Percentiles rank a stretch among this genome's conserved stretches.
These are phyloP conservation scores for Thielaviopsis populi DNA, from an alignment of 2,329 filamentous ascomycete species.

Conservation along the genomic window DNA sequence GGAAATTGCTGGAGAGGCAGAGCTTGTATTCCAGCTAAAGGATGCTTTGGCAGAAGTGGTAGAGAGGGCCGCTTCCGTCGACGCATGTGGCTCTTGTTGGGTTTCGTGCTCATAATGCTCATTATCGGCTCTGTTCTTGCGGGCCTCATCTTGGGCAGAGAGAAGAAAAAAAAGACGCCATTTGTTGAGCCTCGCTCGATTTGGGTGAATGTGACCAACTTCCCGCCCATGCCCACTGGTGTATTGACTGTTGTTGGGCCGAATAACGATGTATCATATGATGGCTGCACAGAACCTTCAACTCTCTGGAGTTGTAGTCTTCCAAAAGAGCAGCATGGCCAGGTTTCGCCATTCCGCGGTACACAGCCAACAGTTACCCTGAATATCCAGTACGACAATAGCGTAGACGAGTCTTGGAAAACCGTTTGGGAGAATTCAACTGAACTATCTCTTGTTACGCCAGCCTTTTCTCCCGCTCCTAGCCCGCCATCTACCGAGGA, in stretches of 20 bases:
- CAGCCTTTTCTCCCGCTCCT: conserved; percentile 32
- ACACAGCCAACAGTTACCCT: conserved; percentile 67
- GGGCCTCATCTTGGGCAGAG: conserved; percentile 30
- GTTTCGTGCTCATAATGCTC: conserved; percentile 36
- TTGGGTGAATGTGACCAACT: conserved; percentile 77
- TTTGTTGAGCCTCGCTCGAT: conserved; percentile 24
- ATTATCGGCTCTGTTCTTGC: conserved; percentile 43
- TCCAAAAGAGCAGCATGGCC: conserved; percentile 59
- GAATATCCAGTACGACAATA: conserved; percentile 59
- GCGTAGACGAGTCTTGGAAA: conserved; percentile 34
- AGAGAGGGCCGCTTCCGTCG: conserved; percentile 49
- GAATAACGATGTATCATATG: conserved; percentile 46
- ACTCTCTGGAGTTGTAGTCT: conserved; percentile 78
- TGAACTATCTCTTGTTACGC: background rate
- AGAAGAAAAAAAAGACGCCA: background rate
- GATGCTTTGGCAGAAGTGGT: conserved; percentile 49
- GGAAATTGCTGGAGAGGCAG: conserved; percentile 52
- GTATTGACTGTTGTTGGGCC: conserved; percentile 64
- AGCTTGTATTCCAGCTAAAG: conserved; percentile 44
- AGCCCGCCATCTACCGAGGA: conserved; percentile 49
- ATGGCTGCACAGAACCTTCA: conserved; percentile 54
- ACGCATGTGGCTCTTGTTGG: conserved; percentile 42
- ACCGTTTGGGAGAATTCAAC: conserved; percentile 23
- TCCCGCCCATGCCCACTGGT: conserved; percentile 74
- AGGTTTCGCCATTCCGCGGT: conserved; percentile 45